Conservation (phyloP, 2,329 filamentous ascomycete species). For the Penicillium sp. region DNA sequence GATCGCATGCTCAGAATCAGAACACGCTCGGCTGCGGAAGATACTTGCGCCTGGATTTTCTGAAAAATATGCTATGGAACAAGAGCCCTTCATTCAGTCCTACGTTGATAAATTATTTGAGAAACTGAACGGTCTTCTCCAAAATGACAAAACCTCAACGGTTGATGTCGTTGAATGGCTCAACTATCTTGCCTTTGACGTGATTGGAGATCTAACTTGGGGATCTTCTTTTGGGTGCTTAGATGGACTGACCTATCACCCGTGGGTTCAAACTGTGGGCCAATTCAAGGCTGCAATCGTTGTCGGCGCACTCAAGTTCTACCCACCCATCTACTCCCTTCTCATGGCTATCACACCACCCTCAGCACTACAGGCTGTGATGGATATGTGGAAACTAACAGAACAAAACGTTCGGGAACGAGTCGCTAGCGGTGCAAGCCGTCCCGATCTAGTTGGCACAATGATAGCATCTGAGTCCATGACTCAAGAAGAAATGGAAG, state of each 20-base stretch:
- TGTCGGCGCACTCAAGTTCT: neutral
- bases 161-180: neutral
- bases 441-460: neutral
- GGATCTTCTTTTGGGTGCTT: neutral
- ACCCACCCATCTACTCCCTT: neutral
- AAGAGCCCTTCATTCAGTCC: neutral
- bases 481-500: neutral
- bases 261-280: neutral
- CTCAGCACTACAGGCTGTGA: neutral
- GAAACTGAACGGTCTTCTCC: neutral
- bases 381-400: neutral
- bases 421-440: neutral
- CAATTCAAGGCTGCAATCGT: neutral
- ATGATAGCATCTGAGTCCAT: neutral
- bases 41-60: neutral
- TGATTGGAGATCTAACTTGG: neutral
- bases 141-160: neutral
- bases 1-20: neutral
- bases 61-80: neutral
- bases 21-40: neutral
- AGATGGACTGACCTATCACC: neutral
- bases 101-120: neutral
- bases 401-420: neutral
- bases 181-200: neutral
- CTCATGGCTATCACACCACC: neutral